Evolutionary conservation across 2,329 filamentous ascomycete genomes (phyloP).

Genomic region (Cladosporium sp.): DNA sequence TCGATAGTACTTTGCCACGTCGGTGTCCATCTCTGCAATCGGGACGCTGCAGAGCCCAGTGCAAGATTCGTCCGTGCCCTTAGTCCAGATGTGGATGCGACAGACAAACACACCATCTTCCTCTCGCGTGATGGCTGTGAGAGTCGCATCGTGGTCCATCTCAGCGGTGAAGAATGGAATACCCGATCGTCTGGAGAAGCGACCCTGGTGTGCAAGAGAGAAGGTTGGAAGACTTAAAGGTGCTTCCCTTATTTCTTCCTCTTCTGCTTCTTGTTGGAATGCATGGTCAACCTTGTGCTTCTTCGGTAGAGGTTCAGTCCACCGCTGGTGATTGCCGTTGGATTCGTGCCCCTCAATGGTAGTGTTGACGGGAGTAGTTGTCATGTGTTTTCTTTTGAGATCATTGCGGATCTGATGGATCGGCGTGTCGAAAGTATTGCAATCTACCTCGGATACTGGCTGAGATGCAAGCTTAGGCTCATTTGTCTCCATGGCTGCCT

Average conservation of each 20-base stretch:
- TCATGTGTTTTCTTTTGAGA: background rate
- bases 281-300: background rate
- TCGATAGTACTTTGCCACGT: background rate
- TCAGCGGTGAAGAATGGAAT: background rate
- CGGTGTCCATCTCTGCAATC: background rate
- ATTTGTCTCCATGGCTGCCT: background rate
- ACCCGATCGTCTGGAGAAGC: background rate
- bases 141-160: background rate
- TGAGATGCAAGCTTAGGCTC: background rate
- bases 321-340: background rate
- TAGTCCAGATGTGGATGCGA: background rate
- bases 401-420: background rate
- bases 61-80: background rate
- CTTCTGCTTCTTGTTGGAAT: background rate
- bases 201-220: background rate
- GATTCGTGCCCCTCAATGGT: background rate
- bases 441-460: background rate
- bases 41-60: background rate
- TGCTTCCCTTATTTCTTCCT: no score
- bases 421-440: background rate
- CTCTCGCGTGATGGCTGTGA: background rate
- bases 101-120: background rate
- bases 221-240: background rate
- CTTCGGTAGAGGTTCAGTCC: background rate
- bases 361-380: background rate